These are phyloP conservation scores for Botrytis sinoallii DNA, from an alignment of 2,329 filamentous ascomycete species.

Conservation along the genomic window DNA sequence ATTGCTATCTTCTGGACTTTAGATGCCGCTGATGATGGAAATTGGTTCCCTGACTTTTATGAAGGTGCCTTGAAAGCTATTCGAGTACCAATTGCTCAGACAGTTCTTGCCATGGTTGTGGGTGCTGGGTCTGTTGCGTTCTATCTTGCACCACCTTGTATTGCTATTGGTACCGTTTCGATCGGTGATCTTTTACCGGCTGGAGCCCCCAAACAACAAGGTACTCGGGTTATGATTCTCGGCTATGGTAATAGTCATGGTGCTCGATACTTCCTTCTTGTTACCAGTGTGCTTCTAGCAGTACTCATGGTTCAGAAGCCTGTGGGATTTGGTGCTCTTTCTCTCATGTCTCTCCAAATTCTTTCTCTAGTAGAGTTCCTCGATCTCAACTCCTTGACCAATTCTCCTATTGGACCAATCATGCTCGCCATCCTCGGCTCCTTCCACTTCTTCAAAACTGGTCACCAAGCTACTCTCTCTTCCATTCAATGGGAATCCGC, in stretches of 20 bases:
- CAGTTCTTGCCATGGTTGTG: constrained; percentile 74
- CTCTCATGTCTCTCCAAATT: constrained; percentile 82
- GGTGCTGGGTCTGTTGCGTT: constrained; percentile 83
- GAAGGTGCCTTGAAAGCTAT: constrained; percentile 65
- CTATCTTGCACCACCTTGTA: constrained; percentile 78
- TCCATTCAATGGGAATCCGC: constrained; percentile 95
- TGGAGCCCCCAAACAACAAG: constrained; percentile 37
- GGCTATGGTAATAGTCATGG: constrained; percentile 95
- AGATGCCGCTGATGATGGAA: constrained; percentile 81
- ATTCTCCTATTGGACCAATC: constrained; percentile 75
- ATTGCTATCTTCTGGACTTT: constrained; percentile 82
- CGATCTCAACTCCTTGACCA: constrained; percentile 58
- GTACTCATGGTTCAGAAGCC: constrained; percentile 85
- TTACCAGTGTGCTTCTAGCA: constrained; percentile 73
- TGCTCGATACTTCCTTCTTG: constrained; percentile 80
- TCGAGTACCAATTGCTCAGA: constrained; percentile 75
- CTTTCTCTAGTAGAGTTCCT: constrained; percentile 70
- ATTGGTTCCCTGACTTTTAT: constrained; percentile 66
- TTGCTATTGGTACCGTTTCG: constrained; percentile 61
- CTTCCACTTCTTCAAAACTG: constrained; percentile 97
- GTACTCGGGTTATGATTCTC: constrained; percentile 69
- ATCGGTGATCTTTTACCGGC: constrained; percentile 22
- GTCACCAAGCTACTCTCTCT: constrained; percentile 83
- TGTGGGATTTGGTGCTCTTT: constrained; percentile 84
- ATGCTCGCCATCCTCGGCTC: constrained; percentile 84